Conservation (phyloP, 257 asterid species). For the Sherardia arvensis region DNA sequence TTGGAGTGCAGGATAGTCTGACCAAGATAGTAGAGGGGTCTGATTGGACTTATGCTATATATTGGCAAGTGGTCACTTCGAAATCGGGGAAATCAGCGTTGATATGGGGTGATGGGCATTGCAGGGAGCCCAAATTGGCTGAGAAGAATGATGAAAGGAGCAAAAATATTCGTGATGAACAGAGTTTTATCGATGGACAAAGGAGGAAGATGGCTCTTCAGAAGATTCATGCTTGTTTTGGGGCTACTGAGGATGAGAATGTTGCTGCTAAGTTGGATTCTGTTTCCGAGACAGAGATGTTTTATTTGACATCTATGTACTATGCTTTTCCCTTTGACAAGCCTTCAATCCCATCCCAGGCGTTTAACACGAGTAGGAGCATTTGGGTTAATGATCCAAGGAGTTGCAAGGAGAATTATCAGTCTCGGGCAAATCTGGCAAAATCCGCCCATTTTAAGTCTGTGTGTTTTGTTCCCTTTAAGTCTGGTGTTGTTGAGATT, state of each 20-base stretch:
- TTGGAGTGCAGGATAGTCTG: constrained; percentile 61
- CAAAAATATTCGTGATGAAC: constrained; percentile 9
- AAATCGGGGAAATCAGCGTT: constrained; percentile 91
- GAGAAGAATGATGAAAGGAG: constrained; percentile 21
- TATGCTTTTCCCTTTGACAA: constrained; percentile 84
- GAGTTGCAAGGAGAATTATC: constrained; percentile 52
- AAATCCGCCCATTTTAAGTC: constrained; percentile 49
- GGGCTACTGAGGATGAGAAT: constrained; percentile 63
- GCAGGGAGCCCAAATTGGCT: constrained; percentile 38
- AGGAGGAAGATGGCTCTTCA: constrained; percentile 53
- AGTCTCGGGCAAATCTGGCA: constrained; percentile 68
- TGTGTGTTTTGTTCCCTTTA: constrained; percentile 58
- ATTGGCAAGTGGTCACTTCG: constrained; percentile 88
- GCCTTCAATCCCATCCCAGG: constrained; percentile 89
- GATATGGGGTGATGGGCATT: constrained; percentile 95
- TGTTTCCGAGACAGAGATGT: constrained; percentile 71
- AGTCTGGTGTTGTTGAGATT: constrained; percentile 81
- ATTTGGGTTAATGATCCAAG: constrained; percentile 67
- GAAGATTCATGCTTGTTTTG: constrained; percentile 64
- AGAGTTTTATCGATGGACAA: constrained; percentile 23
- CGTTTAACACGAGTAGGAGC: constrained; percentile 73
- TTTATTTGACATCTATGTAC: constrained; percentile 78
- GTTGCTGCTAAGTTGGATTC: constrained; percentile 54
- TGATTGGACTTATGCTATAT: constrained; percentile 82
- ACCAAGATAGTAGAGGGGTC: constrained; percentile 69